Evolutionary conservation across 345 rosid genomes (phyloP).

Genomic region (Draba incana): DNA sequence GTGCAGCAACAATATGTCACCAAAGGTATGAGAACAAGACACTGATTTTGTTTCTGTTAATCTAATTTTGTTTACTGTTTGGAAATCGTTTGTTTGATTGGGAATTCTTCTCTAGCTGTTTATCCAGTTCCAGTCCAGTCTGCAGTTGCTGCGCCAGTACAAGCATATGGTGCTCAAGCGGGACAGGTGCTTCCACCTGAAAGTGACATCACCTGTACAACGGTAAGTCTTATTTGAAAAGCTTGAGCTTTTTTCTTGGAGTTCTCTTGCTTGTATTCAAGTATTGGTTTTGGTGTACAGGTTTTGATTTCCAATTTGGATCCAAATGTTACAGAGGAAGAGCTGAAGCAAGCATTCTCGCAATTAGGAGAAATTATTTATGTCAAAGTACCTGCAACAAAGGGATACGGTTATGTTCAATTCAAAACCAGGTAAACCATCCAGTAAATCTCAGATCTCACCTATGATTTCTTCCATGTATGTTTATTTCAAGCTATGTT

Average conservation of each 20-base stretch:
- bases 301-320: conserved; percentile 80
- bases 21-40: conserved; percentile 54
- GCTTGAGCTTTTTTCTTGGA: conserved; percentile 3
- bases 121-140: conserved; percentile 36
- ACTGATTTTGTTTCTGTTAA: not conserved
- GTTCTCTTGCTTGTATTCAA: conserved; percentile 29
- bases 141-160: conserved; percentile 67
- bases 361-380: conserved; percentile 75
- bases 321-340: conserved; percentile 81
- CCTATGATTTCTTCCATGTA: conserved; percentile 20
- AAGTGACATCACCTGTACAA: conserved; percentile 74
- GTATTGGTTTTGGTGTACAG: conserved; percentile 50
- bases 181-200: conserved; percentile 67
- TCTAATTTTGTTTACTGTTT: conserved; percentile 18
- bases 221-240: conserved; percentile 55
- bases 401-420: conserved; percentile 91
- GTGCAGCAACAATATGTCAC: conserved; percentile 68
- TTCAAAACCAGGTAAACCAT: conserved; percentile 64
- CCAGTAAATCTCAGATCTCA: conserved; percentile 13
- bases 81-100: conserved; percentile 23
- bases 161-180: conserved; percentile 67
- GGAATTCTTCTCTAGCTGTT: conserved; percentile 34
- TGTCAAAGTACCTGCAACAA: conserved; percentile 83
- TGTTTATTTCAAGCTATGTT: conserved; percentile 23
- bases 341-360: conserved; percentile 69